Base-by-base conservation (phyloP, 768 basidiomycete species). In the Mycena vitilis region DNA sequence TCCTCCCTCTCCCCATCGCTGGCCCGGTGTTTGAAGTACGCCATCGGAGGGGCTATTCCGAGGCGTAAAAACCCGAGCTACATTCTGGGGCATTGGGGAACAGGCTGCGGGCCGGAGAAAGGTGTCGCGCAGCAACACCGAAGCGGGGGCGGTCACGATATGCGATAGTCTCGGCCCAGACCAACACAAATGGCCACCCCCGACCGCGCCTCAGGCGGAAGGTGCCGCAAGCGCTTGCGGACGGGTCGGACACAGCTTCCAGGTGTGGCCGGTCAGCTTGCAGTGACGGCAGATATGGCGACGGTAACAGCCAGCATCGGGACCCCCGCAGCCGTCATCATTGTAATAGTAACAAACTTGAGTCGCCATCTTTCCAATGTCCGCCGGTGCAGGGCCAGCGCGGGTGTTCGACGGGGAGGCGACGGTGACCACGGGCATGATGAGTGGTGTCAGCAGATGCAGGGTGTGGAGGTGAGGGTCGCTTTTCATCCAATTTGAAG, bases 1-100 rank as follows among this genome's bases (percentile, higher is more conserved):
- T 44, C 40, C 7, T 13, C n/a, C 61, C 38, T 63, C 52, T 63
- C 61, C 61, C 61, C 61, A 40, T 63, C 61, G 53, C 61, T 63
- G 51, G 42, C 61, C 61, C 52, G 52, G 61, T 36, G 10, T 15
- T 45, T 44, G 51, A 30, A 36, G 42, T 22, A 45, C 61, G 20
- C 0, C 16, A 30, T 63, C 61, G 18, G 52, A 36, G 49, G 52
- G 61, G 42, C 42, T 63, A 44, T 53, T 45, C 52, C 42, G 61
- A 44, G 8, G 52, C 25, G 52, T 5, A 55, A 16, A 54, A n/a
- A 36, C 36, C 51, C 61, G 61, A 54, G 61, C 42, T 53, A 63
- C 61, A 63, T 63, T 63, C 53, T 20, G 59, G 59, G 59, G 34
- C 36, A 22, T 42, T 25, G 38, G 38, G 8, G 55, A 40, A 56